Conservation (phyloP, 495 filamentous ascomycete species). For the Penicillium psychrofluorescens region DNA sequence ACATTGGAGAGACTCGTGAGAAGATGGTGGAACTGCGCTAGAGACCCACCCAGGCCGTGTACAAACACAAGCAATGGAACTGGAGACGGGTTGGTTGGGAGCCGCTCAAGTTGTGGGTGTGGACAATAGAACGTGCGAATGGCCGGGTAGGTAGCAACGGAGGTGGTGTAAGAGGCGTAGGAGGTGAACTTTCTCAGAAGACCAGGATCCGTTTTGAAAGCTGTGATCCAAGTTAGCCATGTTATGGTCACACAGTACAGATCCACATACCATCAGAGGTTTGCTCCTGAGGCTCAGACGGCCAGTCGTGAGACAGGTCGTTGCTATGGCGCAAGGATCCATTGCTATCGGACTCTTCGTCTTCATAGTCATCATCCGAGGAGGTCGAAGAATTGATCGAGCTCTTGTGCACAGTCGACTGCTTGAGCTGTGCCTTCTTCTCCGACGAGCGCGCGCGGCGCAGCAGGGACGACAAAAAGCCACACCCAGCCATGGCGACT, state of each 20-base stretch:
- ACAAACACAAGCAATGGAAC: constrained; percentile 86
- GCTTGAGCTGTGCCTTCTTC: constrained; percentile 12
- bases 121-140: constrained; percentile 78
- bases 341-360: constrained; percentile 36
- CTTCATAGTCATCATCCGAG: constrained; percentile 36
- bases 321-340: constrained; percentile 28
- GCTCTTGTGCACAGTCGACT: constrained; percentile 16
- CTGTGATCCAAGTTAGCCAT: constrained; percentile 11
- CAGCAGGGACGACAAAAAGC: constrained; percentile 27
- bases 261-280: constrained; percentile 24
- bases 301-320: constrained; percentile 10
- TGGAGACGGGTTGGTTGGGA: constrained; percentile 62
- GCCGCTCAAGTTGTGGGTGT: constrained; percentile 71
- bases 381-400: constrained; percentile 28
- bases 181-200: constrained; percentile 71
- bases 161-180: constrained; percentile 63
- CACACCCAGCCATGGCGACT: constrained; percentile 36
- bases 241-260: neutral
- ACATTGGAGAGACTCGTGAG: constrained; percentile 76
- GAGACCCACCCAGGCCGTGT: constrained; percentile 83
- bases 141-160: constrained; percentile 60
- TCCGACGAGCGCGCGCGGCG: constrained; percentile 15
- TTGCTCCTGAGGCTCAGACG: constrained; percentile 18
- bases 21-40: constrained; percentile 79
- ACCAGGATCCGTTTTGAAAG: constrained; percentile 56